A percentile compares a stretch with the other conserved stretches of the same genome.
Evolutionary conservation across 1,139 yeast species (phyloP).

Genomic region (Diutina ranongensis): DNA sequence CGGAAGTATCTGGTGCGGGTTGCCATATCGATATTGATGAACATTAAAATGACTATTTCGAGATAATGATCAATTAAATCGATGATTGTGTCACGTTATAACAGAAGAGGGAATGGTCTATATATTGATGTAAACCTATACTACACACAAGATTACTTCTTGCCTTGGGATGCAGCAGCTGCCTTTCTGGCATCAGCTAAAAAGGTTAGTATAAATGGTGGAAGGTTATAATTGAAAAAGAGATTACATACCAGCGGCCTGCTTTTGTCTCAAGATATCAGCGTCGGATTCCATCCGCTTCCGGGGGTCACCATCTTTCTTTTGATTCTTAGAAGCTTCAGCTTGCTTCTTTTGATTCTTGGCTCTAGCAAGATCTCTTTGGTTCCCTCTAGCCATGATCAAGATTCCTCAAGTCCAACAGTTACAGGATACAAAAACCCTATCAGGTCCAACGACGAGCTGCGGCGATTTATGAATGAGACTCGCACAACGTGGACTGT

Average conservation of each 20-base stretch:
- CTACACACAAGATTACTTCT: constrained; percentile 4
- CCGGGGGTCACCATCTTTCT: constrained; percentile 71
- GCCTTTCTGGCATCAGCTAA: constrained; percentile 55
- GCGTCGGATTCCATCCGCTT: constrained; percentile 84
- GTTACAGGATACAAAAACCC: no score
- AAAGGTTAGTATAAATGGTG: constrained; percentile 9
- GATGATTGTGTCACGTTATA: no score
- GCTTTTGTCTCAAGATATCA: constrained; percentile 78
- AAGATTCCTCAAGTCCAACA: no score
- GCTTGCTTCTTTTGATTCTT: constrained; percentile 75
- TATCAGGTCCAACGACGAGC: no score
- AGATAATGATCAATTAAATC: neutral
- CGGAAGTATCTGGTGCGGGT: no score
- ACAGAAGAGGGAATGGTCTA: neutral
- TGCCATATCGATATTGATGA: no score
- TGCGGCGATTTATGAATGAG: no score
- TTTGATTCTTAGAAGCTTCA: constrained; percentile 47
- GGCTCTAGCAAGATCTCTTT: constrained; percentile 87
- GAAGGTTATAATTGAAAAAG: neutral
- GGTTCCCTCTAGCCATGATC: constrained; percentile 92
- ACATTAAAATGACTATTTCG: no score
- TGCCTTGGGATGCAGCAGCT: constrained; percentile 17
- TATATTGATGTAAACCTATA: neutral
- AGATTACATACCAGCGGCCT: constrained; percentile 55
- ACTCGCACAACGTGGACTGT: no score